Conservation (phyloP, 2,329 filamentous ascomycete genomes). For the Fusarium sp. region DNA sequence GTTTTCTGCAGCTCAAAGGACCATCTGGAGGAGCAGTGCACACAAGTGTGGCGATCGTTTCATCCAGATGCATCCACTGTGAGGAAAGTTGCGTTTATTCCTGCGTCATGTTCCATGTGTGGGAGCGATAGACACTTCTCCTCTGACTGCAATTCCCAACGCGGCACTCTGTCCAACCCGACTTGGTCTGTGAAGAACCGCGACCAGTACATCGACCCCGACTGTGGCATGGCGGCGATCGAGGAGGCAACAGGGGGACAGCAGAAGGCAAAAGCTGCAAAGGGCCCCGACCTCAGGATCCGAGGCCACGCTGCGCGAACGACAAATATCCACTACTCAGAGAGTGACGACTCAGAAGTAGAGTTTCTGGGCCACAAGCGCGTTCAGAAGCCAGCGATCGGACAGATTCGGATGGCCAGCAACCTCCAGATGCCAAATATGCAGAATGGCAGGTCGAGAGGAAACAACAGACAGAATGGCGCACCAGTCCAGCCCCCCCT, state of each 20-base stretch:
- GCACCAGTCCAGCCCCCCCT: slow-evolving; percentile 54
- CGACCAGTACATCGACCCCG: slow-evolving; percentile 63
- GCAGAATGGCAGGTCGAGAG: slow-evolving; percentile 26
- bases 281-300: slow-evolving; percentile 51
- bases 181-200: slow-evolving; percentile 68
- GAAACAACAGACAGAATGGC: slow-evolving; percentile 38
- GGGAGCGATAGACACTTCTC: slow-evolving; percentile 68
- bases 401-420: slow-evolving; percentile 57
- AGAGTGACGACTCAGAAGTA: slow-evolving; percentile 62
- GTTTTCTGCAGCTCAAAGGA: slow-evolving; percentile 68
- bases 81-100: slow-evolving; percentile 64
- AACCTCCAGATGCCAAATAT: slow-evolving; percentile 56
- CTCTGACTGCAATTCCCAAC: slow-evolving; percentile 62
- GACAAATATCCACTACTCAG: slow-evolving; percentile 61
- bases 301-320: slow-evolving; percentile 53
- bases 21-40: slow-evolving; percentile 72
- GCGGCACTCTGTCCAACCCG: slow-evolving; percentile 50
- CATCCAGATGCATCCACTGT: slow-evolving; percentile 56
- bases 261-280: slow-evolving; percentile 42
- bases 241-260: slow-evolving; percentile 48
- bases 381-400: slow-evolving; percentile 51
- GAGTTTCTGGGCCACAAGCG: slow-evolving; percentile 58
- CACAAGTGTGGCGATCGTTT: slow-evolving; percentile 72
- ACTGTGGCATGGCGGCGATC: slow-evolving; percentile 58
- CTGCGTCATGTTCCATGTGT: slow-evolving; percentile 69